Conservation (phyloP, 2,329 filamentous ascomycete species). For the Arthrobotrys sinensis region DNA sequence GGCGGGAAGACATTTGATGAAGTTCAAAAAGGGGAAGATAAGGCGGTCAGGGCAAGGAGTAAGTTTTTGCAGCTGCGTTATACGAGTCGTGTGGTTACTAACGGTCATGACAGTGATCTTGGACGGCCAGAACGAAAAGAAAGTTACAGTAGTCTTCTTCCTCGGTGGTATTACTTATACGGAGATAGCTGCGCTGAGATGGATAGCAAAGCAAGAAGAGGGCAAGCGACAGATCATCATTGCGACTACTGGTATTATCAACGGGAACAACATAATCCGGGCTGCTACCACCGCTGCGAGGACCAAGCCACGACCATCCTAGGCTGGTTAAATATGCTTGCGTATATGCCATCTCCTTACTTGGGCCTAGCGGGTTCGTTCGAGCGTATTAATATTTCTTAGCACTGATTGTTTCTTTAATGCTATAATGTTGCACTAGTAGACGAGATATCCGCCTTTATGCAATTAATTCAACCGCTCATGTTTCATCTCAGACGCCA, state of each 20-base stretch:
- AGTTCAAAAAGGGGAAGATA: constrained; percentile 91
- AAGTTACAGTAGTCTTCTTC: constrained; percentile 96
- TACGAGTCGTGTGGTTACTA: not conserved
- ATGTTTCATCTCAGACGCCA: constrained; percentile 11
- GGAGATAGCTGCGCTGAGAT: constrained; percentile 92
- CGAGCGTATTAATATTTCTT: not conserved
- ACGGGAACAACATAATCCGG: constrained; percentile 89
- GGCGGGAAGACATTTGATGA: constrained; percentile 92
- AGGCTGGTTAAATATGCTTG: not conserved
- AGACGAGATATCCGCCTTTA: not conserved
- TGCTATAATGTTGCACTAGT: not conserved
- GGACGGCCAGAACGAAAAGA: constrained; percentile 80
- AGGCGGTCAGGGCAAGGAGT: constrained; percentile 83
- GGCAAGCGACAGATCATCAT: constrained; percentile 82
- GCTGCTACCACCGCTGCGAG: constrained; percentile 77
- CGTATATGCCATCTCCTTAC: not conserved
- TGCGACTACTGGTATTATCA: constrained; percentile 91
- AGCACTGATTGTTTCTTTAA: too few relatives aligned
- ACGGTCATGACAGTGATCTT: constrained; percentile 70
- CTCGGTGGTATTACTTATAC: constrained; percentile 97
- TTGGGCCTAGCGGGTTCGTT: not conserved
- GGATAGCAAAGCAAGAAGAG: constrained; percentile 87
- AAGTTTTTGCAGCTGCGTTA: constrained; percentile 25
- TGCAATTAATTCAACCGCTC: constrained; percentile 2
- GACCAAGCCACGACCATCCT: constrained; percentile 39